phyloP scores from a whole-genome alignment of 352 stramenopile genomes.

The Phytophthora citrophthora region DNA sequence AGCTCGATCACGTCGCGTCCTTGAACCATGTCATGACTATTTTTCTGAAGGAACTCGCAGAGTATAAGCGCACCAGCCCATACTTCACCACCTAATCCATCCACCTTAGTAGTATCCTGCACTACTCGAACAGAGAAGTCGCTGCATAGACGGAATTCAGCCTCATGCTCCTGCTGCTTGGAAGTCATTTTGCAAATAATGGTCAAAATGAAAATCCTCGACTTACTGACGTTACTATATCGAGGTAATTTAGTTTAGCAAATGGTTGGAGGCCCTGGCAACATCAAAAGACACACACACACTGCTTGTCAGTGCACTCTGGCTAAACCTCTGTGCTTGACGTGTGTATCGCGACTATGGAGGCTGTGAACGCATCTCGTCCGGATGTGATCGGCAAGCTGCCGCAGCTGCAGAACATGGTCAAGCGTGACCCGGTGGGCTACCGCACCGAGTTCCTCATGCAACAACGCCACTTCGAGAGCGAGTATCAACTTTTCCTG shows the following conservation, averaged over 20 bases:
- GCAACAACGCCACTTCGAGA: slow-evolving; percentile 96
- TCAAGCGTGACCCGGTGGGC: slow-evolving; percentile 96
- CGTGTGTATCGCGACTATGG: slow-evolving; percentile 34
- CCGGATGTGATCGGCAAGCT: slow-evolving; percentile 92
- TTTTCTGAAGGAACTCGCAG: slow-evolving; percentile 50
- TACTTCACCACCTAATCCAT: slow-evolving; percentile 64
- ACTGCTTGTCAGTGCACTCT: not conserved
- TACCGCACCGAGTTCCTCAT: slow-evolving; percentile 98
- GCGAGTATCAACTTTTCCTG: slow-evolving; percentile 95
- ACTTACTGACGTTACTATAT: slow-evolving; percentile 9
- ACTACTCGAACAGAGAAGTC: slow-evolving; percentile 41
- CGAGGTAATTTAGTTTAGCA: slow-evolving; percentile 7
- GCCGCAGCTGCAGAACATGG: slow-evolving; percentile 98
- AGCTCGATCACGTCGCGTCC: slow-evolving; percentile 56
- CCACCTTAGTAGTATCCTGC: slow-evolving; percentile 61
- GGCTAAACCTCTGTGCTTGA: no score
- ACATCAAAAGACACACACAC: slow-evolving; percentile 7
- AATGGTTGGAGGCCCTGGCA: slow-evolving; percentile 37
- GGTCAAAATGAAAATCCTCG: not conserved
- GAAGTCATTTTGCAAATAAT: slow-evolving; percentile 10
- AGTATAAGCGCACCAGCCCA: slow-evolving; percentile 64
- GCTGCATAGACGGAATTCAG: slow-evolving; percentile 30
- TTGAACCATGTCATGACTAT: slow-evolving; percentile 30
- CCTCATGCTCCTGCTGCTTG: slow-evolving; percentile 45
- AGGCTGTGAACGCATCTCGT: slow-evolving; percentile 75